Evolutionary conservation across 306 rosid genomes (phyloP).

Genomic region (Glycine soja): DNA sequence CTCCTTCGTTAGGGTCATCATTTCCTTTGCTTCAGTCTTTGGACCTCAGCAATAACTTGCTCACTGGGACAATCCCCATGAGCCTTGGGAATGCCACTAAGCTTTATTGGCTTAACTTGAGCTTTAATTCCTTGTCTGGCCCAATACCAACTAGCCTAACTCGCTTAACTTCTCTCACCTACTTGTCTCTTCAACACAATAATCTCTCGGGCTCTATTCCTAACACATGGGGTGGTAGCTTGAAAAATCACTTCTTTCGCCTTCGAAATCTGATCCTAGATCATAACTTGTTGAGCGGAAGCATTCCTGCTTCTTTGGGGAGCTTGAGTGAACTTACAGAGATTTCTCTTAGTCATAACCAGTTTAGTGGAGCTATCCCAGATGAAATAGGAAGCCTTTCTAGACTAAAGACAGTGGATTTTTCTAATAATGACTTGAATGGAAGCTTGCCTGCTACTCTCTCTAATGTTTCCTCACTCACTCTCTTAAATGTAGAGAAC

Average conservation of each 20-base stretch:
- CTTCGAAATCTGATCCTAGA: slow-evolving; percentile 64
- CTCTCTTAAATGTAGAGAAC: slow-evolving; percentile 57
- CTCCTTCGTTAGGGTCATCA: slow-evolving; percentile 70
- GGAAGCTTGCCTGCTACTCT: slow-evolving; percentile 61
- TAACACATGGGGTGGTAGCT: slow-evolving; percentile 58
- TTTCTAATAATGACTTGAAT: slow-evolving; percentile 62
- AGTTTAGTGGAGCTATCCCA: slow-evolving; percentile 61
- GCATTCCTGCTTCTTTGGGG: slow-evolving; percentile 67
- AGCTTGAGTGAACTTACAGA: slow-evolving; percentile 55
- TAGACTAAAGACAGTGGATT: slow-evolving; percentile 59
- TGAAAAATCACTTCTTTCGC: slow-evolving; percentile 43
- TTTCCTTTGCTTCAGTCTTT: slow-evolving; percentile 81
- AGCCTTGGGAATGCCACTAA: slow-evolving; percentile 75
- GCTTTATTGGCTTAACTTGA: slow-evolving; percentile 72
- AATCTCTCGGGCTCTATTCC: slow-evolving; percentile 79
- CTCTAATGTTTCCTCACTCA: slow-evolving; percentile 57
- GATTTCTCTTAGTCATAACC: slow-evolving; percentile 61
- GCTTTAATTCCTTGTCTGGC: slow-evolving; percentile 77
- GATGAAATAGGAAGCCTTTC: slow-evolving; percentile 63
- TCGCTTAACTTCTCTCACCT: slow-evolving; percentile 59
- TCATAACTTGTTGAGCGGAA: slow-evolving; percentile 66
- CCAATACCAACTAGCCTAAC: slow-evolving; percentile 61
- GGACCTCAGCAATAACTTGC: slow-evolving; percentile 73
- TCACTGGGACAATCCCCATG: slow-evolving; percentile 65
- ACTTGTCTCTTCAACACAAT: slow-evolving; percentile 68